Base-by-base conservation (phyloP, 805 yeast species). In the Phaffomyces opuntiae region DNA sequence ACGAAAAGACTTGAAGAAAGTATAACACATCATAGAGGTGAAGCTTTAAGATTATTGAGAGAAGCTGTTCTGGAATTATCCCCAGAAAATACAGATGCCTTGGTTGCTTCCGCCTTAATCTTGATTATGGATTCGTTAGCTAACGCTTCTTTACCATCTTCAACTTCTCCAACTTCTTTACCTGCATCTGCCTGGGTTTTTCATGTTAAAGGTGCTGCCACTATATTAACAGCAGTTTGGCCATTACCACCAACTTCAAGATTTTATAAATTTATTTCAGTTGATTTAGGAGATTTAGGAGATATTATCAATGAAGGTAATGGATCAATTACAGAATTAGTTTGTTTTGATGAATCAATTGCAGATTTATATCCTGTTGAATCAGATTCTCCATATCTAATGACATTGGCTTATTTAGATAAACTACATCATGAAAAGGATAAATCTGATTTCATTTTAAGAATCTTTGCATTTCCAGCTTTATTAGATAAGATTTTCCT, bases 171-270 rank as follows among this genome's bases (percentile, higher is more conserved):
- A 14, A 64, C 71, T 7, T 81, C 89, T 3, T 64, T 89, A 47
- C 95, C 96, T 1, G 90, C 97, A 3, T 81, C 93, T 4, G 96
- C 97, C 0, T 91, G 98, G 98, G 81, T 91, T 46, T 93, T 87
- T 70, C 97, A 91, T 59, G 96, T 91, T 12, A 86, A 93, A 55
- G 98, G 97, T 31, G 96, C 97, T 0, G 96, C 96, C 7, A 90
- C 97, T 0, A 91, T 91, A 44, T 70, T 91, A 42, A 86, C 96
- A 2, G 96, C 96, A 1, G 96, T 90, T n/a, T 88, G 96, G 89
- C 96, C 96, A 5, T 68, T 89, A 42, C 81, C 82, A 39, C 81
- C 79, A 39, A 71, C 74, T 13, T 82, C 88, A 4, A 64, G 84
- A 45, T 83, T 83, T 60, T 77, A 78, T 57, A 74, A 80, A 51